These are phyloP conservation scores for Xerocomellus dryophilus DNA, from an alignment of 768 basidiomycete genomes.

Conservation along the genomic window DNA sequence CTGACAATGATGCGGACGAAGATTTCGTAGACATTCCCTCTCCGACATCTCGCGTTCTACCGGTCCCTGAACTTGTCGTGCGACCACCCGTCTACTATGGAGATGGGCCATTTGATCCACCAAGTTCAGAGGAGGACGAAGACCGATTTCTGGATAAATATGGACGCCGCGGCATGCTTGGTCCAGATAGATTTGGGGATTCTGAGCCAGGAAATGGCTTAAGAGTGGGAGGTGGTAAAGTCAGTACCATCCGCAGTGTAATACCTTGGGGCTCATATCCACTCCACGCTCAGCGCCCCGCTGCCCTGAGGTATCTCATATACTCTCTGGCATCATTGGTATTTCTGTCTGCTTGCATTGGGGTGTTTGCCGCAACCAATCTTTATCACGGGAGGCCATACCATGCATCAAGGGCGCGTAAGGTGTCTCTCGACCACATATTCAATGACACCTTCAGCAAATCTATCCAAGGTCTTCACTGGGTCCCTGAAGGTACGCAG, in stretches of 20 bases:
- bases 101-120: constrained; percentile 73
- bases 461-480: constrained; percentile 51
- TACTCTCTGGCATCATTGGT: constrained; percentile 60
- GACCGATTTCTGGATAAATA: constrained; percentile 48
- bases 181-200: constrained; percentile 12
- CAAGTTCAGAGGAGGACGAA: constrained; percentile 70
- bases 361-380: constrained; percentile 70
- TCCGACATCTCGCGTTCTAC: constrained; percentile 1
- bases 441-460: constrained; percentile 86
- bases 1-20: constrained; percentile 25
- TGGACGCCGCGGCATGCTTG: not conserved
- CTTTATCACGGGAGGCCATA: constrained; percentile 57
- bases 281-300: constrained; percentile 37
- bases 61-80: constrained; percentile 11
- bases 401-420: constrained; percentile 52
- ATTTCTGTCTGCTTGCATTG: constrained; percentile 62
- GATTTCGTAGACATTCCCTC: constrained; percentile 9
- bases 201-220: constrained; percentile 32
- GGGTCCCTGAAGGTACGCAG: constrained; percentile 87
- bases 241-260: constrained; percentile 19
- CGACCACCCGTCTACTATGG: constrained; percentile 57
- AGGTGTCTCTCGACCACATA: constrained; percentile 83
- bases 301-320: constrained; percentile 60
- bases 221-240: constrained; percentile 38
- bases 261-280: constrained; percentile 5